Percentiles rank a stretch among this genome's conserved stretches.
Evolutionary conservation across 257 asterid species (phyloP).

Genomic region (Capsicum pubescens): DNA sequence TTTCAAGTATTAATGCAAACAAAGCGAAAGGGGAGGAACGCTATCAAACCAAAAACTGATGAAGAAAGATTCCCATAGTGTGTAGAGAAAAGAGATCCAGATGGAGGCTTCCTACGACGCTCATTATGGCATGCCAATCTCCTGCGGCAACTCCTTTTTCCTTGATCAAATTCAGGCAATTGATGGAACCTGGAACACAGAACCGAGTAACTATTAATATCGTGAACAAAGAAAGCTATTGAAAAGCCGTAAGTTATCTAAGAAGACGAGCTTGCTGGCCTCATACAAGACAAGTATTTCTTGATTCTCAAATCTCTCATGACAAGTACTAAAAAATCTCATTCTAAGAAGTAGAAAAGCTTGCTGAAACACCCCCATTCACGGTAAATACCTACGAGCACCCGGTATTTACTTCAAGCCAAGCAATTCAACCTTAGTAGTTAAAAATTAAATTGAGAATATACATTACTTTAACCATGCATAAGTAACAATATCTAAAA

Average conservation of each 20-base stretch:
- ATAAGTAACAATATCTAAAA: background rate
- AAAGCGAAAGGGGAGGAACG: background rate
- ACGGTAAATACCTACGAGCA: background rate
- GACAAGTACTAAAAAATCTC: background rate
- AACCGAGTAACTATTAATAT: slow-evolving; percentile 7
- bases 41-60: slow-evolving; percentile 60
- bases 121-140: slow-evolving; percentile 96
- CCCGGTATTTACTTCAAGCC: background rate
- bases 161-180: slow-evolving; percentile 88
- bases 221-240: background rate
- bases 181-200: slow-evolving; percentile 74
- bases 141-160: slow-evolving; percentile 90
- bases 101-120: slow-evolving; percentile 86
- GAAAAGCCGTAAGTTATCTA: background rate
- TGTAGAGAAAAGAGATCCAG: slow-evolving; percentile 59
- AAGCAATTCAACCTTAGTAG: background rate
- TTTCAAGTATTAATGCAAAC: background rate
- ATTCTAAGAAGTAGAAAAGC: background rate
- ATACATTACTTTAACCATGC: background rate
- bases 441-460: background rate
- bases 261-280: slow-evolving; percentile 18
- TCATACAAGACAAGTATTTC: background rate
- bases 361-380: slow-evolving; percentile 8
- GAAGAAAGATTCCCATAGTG: slow-evolving; percentile 63
- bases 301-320: background rate